Evolutionary conservation across 352 stramenopile species (phyloP).

Genomic region (Chrysophaeum taylorii): DNA sequence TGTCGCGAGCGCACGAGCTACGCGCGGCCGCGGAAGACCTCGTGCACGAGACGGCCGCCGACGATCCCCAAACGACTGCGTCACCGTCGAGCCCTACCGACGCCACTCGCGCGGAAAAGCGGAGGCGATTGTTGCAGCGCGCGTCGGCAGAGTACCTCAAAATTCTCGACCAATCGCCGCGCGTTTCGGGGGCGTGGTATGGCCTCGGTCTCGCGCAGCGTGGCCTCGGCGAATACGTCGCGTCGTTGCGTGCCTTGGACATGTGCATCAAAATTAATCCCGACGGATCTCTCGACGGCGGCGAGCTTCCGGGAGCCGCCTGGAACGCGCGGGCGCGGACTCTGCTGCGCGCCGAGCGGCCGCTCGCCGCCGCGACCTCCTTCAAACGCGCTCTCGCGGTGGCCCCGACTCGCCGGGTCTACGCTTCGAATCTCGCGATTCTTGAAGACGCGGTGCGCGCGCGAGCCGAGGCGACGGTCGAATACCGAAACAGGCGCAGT

Average conservation of each 20-base stretch:
- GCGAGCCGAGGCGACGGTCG: no score
- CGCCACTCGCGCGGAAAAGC: no score
- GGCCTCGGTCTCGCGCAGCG: not conserved
- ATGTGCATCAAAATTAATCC: not conserved
- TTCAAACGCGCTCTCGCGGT: not conserved
- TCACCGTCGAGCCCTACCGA: no score
- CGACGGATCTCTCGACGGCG: not conserved
- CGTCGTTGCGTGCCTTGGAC: constrained; percentile 3
- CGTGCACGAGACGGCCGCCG: no score
- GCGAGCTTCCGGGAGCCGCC: not conserved
- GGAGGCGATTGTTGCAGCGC: not conserved
- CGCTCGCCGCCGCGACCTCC: not conserved
- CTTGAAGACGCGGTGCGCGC: no score
- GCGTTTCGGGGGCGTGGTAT: not conserved
- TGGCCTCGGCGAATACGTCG: not conserved
- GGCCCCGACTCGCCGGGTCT: no score
- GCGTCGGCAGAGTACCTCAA: not conserved
- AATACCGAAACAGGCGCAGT: no score
- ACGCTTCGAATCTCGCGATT: no score
- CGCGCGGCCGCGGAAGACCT: no score
- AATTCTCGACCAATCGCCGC: not conserved
- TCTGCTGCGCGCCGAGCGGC: not conserved
- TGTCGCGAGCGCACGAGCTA: no score
- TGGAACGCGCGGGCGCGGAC: constrained; percentile 9
- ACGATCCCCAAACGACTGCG: no score